Evolutionary conservation across 176 grass and related monocot species (phyloP).

Genomic region (Carex myosuroides): DNA sequence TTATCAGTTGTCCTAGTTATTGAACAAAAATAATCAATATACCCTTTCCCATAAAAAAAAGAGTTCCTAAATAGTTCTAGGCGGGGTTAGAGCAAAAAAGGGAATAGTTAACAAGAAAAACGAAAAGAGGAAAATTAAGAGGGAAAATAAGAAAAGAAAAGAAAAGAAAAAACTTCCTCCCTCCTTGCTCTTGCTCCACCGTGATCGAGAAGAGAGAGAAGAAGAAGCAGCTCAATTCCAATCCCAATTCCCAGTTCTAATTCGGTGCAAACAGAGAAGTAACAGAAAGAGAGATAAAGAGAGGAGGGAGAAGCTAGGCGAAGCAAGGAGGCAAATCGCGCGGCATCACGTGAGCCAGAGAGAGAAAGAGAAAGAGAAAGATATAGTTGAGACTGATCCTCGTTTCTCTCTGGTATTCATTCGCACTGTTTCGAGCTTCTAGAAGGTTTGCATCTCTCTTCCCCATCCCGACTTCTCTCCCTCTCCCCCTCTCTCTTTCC

Average conservation of each 20-base stretch:
- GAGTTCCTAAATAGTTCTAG: neutral
- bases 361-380: neutral
- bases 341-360: neutral
- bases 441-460: conserved; percentile 8
- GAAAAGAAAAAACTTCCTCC: neutral
- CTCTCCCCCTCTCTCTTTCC: neutral
- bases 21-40: neutral
- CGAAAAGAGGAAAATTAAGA: conserved; percentile 17
- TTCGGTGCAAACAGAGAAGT: neutral
- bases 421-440: conserved; percentile 18
- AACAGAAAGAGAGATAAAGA: neutral
- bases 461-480: neutral
- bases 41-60: neutral
- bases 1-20: neutral
- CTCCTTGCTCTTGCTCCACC: conserved; percentile 17
- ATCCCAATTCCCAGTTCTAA: conserved; percentile 11
- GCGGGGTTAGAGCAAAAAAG: neutral
- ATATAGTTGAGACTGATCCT: conserved; percentile 1
- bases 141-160: conserved; percentile 1
- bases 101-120: conserved; percentile 17
- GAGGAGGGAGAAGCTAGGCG: neutral
- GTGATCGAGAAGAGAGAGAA: conserved; percentile 23
- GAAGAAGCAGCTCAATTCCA: neutral
- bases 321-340: conserved; percentile 6
- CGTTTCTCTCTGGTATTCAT: conserved; percentile 16